These are phyloP conservation scores for Madurella mycetomatis DNA, from an alignment of 2,329 filamentous ascomycete species.

Conservation along the genomic window DNA sequence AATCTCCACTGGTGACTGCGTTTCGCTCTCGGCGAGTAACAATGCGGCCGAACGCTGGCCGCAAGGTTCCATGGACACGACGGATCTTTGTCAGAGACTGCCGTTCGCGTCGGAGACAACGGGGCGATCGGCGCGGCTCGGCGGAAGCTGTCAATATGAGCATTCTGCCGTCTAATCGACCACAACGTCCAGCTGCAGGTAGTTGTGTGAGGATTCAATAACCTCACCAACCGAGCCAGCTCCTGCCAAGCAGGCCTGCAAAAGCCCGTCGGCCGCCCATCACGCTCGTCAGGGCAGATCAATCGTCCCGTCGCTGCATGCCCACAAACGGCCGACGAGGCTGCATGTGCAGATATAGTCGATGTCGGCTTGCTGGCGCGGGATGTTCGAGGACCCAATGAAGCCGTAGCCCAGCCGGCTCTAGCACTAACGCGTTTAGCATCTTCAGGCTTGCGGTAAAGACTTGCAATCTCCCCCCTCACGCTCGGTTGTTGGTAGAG, in stretches of 20 bases:
- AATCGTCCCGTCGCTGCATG: constrained; percentile 17
- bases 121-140: constrained; percentile 16
- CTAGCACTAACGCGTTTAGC: neutral
- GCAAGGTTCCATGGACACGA: constrained; percentile 15
- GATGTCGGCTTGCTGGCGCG: constrained; percentile 18
- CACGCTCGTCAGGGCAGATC: constrained; percentile 8
- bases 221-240: constrained; percentile 14
- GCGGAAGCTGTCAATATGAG: constrained; percentile 23
- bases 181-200: constrained; percentile 8
- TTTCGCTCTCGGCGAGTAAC: constrained; percentile 10
- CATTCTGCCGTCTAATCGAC: constrained; percentile 23
- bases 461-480: too few species aligned
- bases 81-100: constrained; percentile 13
- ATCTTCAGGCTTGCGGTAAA: neutral
- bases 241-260: constrained; percentile 14
- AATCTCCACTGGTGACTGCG: constrained; percentile 7
- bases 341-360: constrained; percentile 17
- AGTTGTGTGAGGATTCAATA: constrained; percentile 15
- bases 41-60: constrained; percentile 5
- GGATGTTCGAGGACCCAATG: constrained; percentile 16
- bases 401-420: neutral
- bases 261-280: constrained; percentile 8
- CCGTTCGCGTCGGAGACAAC: constrained; percentile 5
- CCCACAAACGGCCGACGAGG: constrained; percentile 19
- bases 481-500: too few species aligned